Conservation (phyloP, 2,329 filamentous ascomycete species). For the Epicoccum sorghinum region DNA sequence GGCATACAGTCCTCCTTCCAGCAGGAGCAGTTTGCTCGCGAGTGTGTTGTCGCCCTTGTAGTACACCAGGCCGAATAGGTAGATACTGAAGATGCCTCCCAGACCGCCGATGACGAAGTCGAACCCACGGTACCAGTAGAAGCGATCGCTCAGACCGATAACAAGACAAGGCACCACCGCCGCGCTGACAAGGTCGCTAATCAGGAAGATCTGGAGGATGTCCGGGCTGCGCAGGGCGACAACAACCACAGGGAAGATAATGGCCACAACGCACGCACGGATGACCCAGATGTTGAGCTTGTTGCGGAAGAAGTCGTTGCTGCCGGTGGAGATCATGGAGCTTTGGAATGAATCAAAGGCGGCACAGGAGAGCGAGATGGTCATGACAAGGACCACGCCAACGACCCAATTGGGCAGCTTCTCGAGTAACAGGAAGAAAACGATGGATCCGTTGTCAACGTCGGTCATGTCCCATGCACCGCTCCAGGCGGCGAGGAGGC, state of each 20-base stretch:
- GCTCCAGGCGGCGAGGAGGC: constrained; percentile 79
- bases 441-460: constrained; percentile 67
- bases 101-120: constrained; percentile 80
- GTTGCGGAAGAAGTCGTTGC: constrained; percentile 86
- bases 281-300: constrained; percentile 77
- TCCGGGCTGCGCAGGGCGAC: constrained; percentile 75
- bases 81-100: constrained; percentile 78
- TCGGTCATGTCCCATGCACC: constrained; percentile 71
- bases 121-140: constrained; percentile 78
- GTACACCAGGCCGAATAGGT: constrained; percentile 81
- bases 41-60: constrained; percentile 70
- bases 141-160: constrained; percentile 69
- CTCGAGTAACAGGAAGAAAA: constrained; percentile 77
- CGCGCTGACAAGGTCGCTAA: constrained; percentile 79
- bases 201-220: constrained; percentile 81
- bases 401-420: constrained; percentile 81
- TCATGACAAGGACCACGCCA: constrained; percentile 81
- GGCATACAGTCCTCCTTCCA: constrained; percentile 75
- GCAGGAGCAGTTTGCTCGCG: constrained; percentile 71
- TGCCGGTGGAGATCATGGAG: constrained; percentile 83
- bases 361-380: constrained; percentile 75
- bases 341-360: constrained; percentile 82
- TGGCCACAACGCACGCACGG: constrained; percentile 68
- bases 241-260: constrained; percentile 77
- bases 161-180: constrained; percentile 76